Base-by-base conservation (phyloP, 116 monocot genomes). In the Zostera marina region DNA sequence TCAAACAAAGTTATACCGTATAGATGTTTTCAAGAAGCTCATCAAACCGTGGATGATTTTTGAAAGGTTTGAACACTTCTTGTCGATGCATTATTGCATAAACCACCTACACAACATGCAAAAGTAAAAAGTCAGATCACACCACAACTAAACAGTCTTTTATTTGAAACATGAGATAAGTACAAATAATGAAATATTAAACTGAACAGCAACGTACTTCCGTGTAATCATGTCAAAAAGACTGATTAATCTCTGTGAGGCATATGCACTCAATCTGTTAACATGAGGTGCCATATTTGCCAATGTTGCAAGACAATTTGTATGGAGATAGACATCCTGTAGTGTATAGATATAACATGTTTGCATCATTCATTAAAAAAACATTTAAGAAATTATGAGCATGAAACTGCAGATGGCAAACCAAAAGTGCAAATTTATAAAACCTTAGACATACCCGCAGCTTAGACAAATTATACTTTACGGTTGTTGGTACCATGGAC, bases 221-320 rank as follows among this genome's bases (percentile, higher is more conserved):
- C 83, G 82, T 45, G 90, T 72, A 42, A 98, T 85, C 98, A 90
- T 98, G 70, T 98, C 82, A 72, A 98, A 89, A 65, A 98, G 86
- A 77, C 98, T 86, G 73, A 98, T 86, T 21, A 98, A 78, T 74
- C 90, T 82, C 64, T 98, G 98, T 20, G 98, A 85, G 65, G 98
- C 98, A 86, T 86, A 98, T 40, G 83, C 85, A 60, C 78, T 90
- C 62, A 98, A 70, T 59, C 81, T 82, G 70, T 86, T 80, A 67
- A 77, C 79, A 81, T 98, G 83, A 61, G 98, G 98, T 38, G 98
- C 90, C 86, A 98, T 98, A 59, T 98, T 98, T 59, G 98, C 98
- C 63, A 90, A 67, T 65, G 78, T 98, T 11, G 90, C 90, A 41
- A 98, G 70, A 70, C 98, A 98, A 60, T 98, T 89, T 61, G 98